Evolutionary conservation across 1,284 basidiomycete genomes (phyloP).

Genomic region (Boletus hoseneyae): DNA sequence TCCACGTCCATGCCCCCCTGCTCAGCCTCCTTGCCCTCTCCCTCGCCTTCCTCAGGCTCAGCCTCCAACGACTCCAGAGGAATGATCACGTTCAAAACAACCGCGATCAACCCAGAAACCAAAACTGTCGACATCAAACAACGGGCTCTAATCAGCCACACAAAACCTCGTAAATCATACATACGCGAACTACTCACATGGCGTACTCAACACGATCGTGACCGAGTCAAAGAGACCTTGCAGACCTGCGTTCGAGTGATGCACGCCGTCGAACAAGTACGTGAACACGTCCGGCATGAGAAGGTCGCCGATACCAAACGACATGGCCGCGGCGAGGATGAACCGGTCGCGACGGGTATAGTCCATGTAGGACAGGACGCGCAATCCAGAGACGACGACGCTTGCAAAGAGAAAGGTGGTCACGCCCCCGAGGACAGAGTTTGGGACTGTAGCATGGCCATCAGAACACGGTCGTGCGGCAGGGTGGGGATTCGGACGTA

Average conservation of each 20-base stretch:
- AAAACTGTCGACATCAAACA: slow-evolving; percentile 42
- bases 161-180: too few relatives aligned
- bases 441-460: slow-evolving; percentile 41
- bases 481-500: slow-evolving; percentile 26
- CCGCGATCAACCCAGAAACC: slow-evolving; percentile 62
- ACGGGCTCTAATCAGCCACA: background rate
- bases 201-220: slow-evolving; percentile 73
- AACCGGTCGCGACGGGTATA: slow-evolving; percentile 78
- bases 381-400: slow-evolving; percentile 65
- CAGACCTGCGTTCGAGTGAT: slow-evolving; percentile 54
- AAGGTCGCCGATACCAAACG: slow-evolving; percentile 71
- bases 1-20: slow-evolving; percentile 22
- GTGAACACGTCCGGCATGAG: slow-evolving; percentile 60
- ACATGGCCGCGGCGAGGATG: slow-evolving; percentile 67
- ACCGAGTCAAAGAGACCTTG: slow-evolving; percentile 75
- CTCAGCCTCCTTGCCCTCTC: slow-evolving; percentile 29
- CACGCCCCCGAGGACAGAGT: slow-evolving; percentile 79
- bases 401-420: slow-evolving; percentile 75
- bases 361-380: slow-evolving; percentile 63
- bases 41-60: background rate
- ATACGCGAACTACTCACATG: slow-evolving; percentile 50
- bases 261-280: slow-evolving; percentile 66
- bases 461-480: too few relatives aligned
- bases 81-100: slow-evolving; percentile 62
- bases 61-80: slow-evolving; percentile 40